Evolutionary conservation across 2,329 filamentous ascomycete species (phyloP), one percentile per base, ranked within the genome.

Genomic region (Diaporthe ilicicola): DNA sequence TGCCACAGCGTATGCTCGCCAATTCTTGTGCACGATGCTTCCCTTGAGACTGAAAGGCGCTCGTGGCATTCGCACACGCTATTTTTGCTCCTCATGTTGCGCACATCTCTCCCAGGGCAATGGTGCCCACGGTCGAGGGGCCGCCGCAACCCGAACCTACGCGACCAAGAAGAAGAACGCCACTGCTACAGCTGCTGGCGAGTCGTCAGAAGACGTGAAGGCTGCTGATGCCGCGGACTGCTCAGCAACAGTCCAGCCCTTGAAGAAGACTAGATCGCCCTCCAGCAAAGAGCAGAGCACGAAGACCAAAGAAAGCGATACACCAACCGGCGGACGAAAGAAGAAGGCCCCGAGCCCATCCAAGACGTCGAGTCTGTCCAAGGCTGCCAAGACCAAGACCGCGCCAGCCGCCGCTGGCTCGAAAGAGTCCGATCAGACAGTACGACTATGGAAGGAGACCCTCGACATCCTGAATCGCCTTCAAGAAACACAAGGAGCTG

Each of bases 381-480:
- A 65, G 34, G 29, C 61, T 34, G 22, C 34, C 19, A 37, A 55
- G 9, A 29, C 12, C 13, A 17, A 17, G 9, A 12, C 22, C 19
- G 53, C n/a, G 10, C 5, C 46, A 19, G 17, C n/a, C 6, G 10
- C 19, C 15, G 37, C 3, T 10, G 1, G 17, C 32, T 10, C 34
- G n/a, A n/a, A 29, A 3, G n/a, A 19, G 13, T 4, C 17, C 19
- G 64, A 64, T 12, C 22, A 59, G 27, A 53, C 69, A 17, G 39
- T 62, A 17, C 29, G 75, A 64, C 54, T 78, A 12, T 78, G 78
- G 77, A 73, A 71, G 12, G 74, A 79, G 54, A 77, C 77, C 27
- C 74, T 78, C 15, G 67, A 74, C 9, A 72, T 75, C n/a, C 69
- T 77, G 50, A 76, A 75, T 46, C 75, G 74, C 46, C 72, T 77